These are phyloP conservation scores for Cadophora luteo-olivacea DNA, from an alignment of 2,329 filamentous ascomycete genomes.

Conservation along the genomic window DNA sequence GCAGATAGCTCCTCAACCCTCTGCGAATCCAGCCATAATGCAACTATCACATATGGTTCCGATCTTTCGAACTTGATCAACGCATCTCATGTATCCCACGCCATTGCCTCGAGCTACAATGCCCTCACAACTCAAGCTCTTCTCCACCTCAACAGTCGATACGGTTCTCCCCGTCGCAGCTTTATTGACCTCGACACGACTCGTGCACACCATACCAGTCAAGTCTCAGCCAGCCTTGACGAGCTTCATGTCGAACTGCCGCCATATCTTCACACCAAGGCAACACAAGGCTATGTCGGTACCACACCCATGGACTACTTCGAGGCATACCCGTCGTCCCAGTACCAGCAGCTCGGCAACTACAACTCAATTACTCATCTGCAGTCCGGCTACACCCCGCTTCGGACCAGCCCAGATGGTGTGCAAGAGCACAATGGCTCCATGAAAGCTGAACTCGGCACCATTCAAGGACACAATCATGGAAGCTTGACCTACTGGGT, in stretches of 20 bases:
- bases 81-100: neutral
- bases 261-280: neutral
- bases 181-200: neutral
- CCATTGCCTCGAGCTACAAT: slow-evolving; percentile 4
- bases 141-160: neutral
- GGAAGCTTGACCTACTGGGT: slow-evolving; percentile 1
- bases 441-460: neutral
- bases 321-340: neutral
- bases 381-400: neutral
- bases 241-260: neutral
- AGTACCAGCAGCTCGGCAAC: slow-evolving; percentile 8
- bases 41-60: neutral
- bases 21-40: neutral
- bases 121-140: slow-evolving; percentile 4
- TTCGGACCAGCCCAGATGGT: neutral
- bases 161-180: neutral
- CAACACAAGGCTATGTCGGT: neutral
- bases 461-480: neutral
- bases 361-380: neutral
- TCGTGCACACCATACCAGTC: neutral
- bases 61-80: slow-evolving; percentile 8
- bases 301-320: slow-evolving; percentile 9
- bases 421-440: neutral
- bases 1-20: neutral
- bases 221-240: slow-evolving; percentile 4